Percentiles rank a stretch among this genome's conserved stretches.
Evolutionary conservation across 257 asterid species (phyloP).

Genomic region (Ligustrum vulgare): DNA sequence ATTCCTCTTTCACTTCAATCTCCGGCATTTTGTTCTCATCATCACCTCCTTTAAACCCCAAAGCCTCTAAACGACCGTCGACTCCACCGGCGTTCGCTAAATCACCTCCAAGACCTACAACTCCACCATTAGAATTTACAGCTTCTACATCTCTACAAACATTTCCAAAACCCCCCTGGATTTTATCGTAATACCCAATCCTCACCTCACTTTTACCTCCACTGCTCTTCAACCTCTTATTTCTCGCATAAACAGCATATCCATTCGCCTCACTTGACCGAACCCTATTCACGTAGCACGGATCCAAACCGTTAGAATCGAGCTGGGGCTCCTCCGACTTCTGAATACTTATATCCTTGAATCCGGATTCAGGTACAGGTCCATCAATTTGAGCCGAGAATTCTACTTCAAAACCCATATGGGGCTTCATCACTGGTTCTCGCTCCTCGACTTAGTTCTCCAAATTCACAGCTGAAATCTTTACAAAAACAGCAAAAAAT

Average conservation of each 20-base stretch:
- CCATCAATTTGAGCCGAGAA: conserved; percentile 16
- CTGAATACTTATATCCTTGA: conserved; percentile 23
- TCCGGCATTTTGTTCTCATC: conserved; percentile 48
- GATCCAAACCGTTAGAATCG: conserved; percentile 44
- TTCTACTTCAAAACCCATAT: conserved; percentile 33
- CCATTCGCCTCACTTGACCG: conserved; percentile 59
- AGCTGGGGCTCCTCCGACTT: conserved; percentile 14
- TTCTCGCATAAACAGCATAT: conserved; percentile 67
- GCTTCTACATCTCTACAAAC: conserved; percentile 26
- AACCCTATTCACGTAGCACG: conserved; percentile 35
- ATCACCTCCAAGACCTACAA: conserved; percentile 21
- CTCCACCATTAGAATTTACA: conserved; percentile 27
- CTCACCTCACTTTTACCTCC: conserved; percentile 25
- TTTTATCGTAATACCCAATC: conserved; percentile 31
- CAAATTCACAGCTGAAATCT: conserved; percentile 32
- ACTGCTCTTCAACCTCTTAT: conserved; percentile 50
- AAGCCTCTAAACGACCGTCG: conserved; percentile 29
- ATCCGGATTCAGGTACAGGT: conserved; percentile 24
- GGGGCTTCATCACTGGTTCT: conserved; percentile 8
- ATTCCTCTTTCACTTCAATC: conserved; percentile 60
- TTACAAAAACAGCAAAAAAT: conserved; percentile 32
- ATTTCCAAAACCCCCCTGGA: conserved; percentile 24
- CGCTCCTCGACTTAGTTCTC: conserved; percentile 21
- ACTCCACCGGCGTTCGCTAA: conserved; percentile 26
- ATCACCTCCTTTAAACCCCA: conserved; percentile 21